Evolutionary conservation across 768 basidiomycete species (phyloP).

Genomic region (Cyclocybe cylindracea): DNA sequence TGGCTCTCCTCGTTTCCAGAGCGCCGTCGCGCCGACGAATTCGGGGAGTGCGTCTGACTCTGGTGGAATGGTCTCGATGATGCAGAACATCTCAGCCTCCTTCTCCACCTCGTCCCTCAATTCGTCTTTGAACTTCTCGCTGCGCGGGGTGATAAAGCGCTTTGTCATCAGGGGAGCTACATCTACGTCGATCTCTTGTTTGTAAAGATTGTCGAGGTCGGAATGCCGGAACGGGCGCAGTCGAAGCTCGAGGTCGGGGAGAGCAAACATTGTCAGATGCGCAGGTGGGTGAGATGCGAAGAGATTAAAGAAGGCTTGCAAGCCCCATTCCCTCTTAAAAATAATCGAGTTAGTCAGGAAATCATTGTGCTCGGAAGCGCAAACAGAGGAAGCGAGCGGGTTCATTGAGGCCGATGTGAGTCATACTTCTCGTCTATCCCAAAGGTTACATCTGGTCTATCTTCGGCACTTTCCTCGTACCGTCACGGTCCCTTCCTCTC

Average conservation of each 20-base stretch:
- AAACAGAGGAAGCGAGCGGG: no score
- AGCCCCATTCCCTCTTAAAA: no score
- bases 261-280: neutral
- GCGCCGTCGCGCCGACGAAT: conserved; percentile 1
- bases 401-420: no score
- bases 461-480: no score
- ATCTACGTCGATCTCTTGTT: neutral
- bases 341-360: no score
- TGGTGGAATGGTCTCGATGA: conserved; percentile 1
- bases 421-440: no score
- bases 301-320: no score
- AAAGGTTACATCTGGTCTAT: no score
- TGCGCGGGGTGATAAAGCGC: neutral
- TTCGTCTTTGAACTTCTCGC: conserved; percentile 1
- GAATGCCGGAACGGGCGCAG: conserved; percentile 1
- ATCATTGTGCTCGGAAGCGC: no score
- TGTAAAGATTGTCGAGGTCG: neutral
- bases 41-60: neutral
- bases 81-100: conserved; percentile 1
- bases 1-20: neutral
- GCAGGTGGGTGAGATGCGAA: no score
- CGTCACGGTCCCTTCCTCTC: no score
- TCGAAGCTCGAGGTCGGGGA: neutral
- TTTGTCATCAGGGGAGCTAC: neutral
- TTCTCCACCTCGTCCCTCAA: conserved; percentile 1